Evolutionary conservation across 2,329 filamentous ascomycete species (phyloP).

Genomic region (Dothistroma septosporum): DNA sequence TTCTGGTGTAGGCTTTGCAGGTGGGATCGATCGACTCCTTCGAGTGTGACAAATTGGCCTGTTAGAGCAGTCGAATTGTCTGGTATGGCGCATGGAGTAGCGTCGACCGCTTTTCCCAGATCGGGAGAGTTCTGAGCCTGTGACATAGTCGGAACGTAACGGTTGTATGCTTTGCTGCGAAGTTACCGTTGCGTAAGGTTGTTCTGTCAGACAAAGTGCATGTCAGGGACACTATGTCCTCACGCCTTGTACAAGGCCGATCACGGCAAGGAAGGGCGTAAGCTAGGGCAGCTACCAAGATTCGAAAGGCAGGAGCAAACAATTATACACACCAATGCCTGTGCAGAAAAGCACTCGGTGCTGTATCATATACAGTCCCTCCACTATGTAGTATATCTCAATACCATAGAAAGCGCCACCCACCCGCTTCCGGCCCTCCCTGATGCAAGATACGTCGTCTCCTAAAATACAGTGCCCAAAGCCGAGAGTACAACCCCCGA

Average conservation of each 20-base stretch:
- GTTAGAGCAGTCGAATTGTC: slow-evolving; percentile 6
- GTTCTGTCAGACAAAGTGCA: neutral
- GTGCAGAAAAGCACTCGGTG: neutral
- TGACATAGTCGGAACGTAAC: neutral
- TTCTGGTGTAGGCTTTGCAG: slow-evolving; percentile 14
- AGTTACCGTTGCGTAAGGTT: neutral
- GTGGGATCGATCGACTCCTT: slow-evolving; percentile 11
- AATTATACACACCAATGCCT: neutral
- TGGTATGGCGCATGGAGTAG: slow-evolving; percentile 3
- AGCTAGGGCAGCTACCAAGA: neutral
- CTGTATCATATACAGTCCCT: slow-evolving; percentile 4
- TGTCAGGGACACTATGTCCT: neutral
- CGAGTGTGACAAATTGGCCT: slow-evolving; percentile 18
- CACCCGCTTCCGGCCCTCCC: neutral
- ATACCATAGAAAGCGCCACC: neutral
- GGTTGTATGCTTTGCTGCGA: neutral
- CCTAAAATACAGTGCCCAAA: neutral
- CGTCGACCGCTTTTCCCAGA: slow-evolving; percentile 2
- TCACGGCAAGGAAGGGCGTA: neutral
- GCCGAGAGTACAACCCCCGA: neutral
- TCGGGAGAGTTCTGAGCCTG: neutral
- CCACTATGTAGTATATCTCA: neutral
- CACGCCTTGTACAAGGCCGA: neutral
- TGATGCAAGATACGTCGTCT: neutral
- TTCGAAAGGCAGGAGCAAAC: neutral